Percentiles rank a stretch among this genome's conserved stretches.
These are phyloP conservation scores for Salicornia ramosissima DNA, from an alignment of 148 eudicot species.

Conservation along the genomic window DNA sequence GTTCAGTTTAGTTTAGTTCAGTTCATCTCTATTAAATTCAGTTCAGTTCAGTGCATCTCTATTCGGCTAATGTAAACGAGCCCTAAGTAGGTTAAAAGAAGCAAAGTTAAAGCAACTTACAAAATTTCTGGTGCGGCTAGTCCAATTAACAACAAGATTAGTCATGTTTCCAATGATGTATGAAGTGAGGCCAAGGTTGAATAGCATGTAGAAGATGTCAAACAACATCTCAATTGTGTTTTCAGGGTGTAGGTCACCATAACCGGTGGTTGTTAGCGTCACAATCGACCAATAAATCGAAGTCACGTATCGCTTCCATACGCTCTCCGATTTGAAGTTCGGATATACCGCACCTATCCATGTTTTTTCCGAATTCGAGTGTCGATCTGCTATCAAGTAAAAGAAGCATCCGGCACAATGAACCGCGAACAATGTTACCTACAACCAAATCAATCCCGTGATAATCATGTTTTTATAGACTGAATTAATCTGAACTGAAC, in stretches of 20 bases:
- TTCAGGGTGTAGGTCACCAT: conserved; percentile 84
- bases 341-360: conserved; percentile 81
- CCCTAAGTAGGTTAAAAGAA: background rate
- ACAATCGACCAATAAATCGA: conserved; percentile 87
- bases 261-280: conserved; percentile 86
- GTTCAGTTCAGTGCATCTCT: too few relatives aligned
- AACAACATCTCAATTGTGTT: conserved; percentile 84
- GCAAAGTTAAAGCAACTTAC: conserved; percentile 22
- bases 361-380: conserved; percentile 55
- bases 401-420: conserved; percentile 90
- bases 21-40: too few relatives aligned
- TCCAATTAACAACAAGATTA: conserved; percentile 84
- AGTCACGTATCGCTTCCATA: conserved; percentile 64
- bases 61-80: too few relatives aligned
- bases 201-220: conserved; percentile 67
- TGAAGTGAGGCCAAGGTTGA: conserved; percentile 86
- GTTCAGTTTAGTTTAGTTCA: too few relatives aligned
- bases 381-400: conserved; percentile 72
- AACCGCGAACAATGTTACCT: conserved; percentile 93
- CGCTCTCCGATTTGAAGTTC: conserved; percentile 51
- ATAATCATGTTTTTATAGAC: too few relatives aligned
- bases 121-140: conserved; percentile 70
- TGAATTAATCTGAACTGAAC: too few relatives aligned
- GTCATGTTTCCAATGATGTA: conserved; percentile 98
- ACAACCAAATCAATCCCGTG: background rate